phyloP scores from a whole-genome alignment of 495 filamentous ascomycete species.

The Chaetomium fimeti region DNA sequence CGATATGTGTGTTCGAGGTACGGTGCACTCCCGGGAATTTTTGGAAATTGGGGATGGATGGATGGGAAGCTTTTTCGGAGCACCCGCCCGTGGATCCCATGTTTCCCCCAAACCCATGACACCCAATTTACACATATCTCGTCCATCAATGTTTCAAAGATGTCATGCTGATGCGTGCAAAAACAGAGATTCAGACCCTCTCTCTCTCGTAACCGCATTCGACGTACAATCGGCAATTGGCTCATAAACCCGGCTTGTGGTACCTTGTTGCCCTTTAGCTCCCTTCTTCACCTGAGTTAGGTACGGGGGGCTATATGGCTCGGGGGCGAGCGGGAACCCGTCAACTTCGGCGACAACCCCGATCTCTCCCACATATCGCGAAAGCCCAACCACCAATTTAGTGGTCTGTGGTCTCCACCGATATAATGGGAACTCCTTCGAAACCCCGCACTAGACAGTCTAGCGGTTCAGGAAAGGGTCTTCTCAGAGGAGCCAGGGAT shows the following conservation, averaged over 20 bases:
- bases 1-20: constrained; percentile 29
- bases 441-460: constrained; percentile 29
- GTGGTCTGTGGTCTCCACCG: constrained; percentile 7
- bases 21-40: neutral
- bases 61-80: constrained; percentile 5
- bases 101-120: neutral
- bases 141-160: neutral
- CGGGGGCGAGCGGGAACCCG: constrained; percentile 26
- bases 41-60: constrained; percentile 8
- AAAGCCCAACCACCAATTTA: constrained; percentile 6
- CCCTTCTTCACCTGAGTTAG: neutral
- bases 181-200: constrained; percentile 21
- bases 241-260: constrained; percentile 14
- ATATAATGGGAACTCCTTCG: constrained; percentile 33
- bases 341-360: constrained; percentile 24
- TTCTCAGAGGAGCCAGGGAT: constrained; percentile 23
- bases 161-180: constrained; percentile 22
- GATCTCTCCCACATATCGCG: constrained; percentile 13
- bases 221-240: constrained; percentile 13
- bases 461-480: constrained; percentile 28
- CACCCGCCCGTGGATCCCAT: neutral
- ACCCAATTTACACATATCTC: constrained; percentile 5
- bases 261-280: constrained; percentile 2
- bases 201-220: constrained; percentile 20
- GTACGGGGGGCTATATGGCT: constrained; percentile 24